A percentile compares a stretch with the other conserved stretches of the same genome.
These are phyloP conservation scores for Yamadazyma diospyri DNA, from an alignment of 1,139 yeast genomes.

Conservation along the genomic window DNA sequence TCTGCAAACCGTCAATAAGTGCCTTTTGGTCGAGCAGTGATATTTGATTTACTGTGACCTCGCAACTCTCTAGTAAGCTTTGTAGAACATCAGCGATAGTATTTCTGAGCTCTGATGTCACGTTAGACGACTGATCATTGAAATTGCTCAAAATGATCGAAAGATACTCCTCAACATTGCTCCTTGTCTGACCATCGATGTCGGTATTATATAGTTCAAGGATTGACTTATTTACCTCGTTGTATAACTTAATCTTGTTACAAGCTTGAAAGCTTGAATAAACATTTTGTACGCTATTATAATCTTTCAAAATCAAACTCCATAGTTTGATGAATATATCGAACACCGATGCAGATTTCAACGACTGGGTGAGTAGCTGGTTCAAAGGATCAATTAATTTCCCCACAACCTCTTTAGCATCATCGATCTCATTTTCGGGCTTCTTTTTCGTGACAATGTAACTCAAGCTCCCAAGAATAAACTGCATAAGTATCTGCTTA, in stretches of 20 bases:
- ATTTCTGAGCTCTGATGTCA: slow-evolving; percentile 6
- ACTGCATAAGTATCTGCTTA: slow-evolving; percentile 20
- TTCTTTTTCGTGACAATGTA: slow-evolving; percentile 16
- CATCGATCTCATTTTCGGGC: slow-evolving; percentile 18
- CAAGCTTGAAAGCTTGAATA: slow-evolving; percentile 22
- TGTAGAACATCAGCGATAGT: slow-evolving; percentile 9
- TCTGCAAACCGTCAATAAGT: too few species aligned
- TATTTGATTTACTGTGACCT: too few species aligned
- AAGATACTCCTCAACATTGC: slow-evolving; percentile 11
- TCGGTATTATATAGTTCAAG: slow-evolving; percentile 16
- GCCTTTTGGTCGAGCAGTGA: too few species aligned
- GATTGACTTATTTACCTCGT: slow-evolving; percentile 22
- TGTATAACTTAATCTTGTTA: slow-evolving; percentile 24
- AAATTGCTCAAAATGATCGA: slow-evolving; percentile 10
- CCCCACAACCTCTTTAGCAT: slow-evolving; percentile 17
- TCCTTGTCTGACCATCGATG: slow-evolving; percentile 17
- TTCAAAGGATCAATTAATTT: slow-evolving; percentile 24
- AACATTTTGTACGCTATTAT: slow-evolving; percentile 17
- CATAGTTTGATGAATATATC: slow-evolving; percentile 28
- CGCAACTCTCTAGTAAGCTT: too few species aligned
- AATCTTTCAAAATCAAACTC: slow-evolving; percentile 22
- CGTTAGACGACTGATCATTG: slow-evolving; percentile 2
- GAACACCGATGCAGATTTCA: slow-evolving; percentile 18
- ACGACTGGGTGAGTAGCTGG: slow-evolving; percentile 20
- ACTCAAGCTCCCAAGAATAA: slow-evolving; percentile 27